Evolutionary conservation across 164 flowering plant species (phyloP).

Genomic region (Vitis labrusca): DNA sequence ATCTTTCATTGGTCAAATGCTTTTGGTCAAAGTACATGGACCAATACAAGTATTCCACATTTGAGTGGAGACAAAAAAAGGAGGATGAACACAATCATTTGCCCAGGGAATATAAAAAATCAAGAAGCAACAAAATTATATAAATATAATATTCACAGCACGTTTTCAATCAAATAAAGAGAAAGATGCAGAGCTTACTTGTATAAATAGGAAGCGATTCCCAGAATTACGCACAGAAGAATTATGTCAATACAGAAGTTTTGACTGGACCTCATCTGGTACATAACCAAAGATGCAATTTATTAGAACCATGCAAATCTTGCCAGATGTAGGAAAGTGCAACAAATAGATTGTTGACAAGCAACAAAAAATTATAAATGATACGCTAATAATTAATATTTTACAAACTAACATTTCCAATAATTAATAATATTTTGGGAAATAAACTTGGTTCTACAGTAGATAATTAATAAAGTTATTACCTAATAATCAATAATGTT

Average conservation of each 20-base stretch:
- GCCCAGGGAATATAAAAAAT: not conserved
- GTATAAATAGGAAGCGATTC: constrained; percentile 46
- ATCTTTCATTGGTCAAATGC: not conserved
- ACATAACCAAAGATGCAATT: not conserved
- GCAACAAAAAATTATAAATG: too few species aligned
- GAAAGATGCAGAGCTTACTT: constrained; percentile 27
- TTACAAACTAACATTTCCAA: too few species aligned
- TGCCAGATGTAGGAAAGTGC: not conserved
- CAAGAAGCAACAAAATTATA: not conserved
- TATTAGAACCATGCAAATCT: not conserved
- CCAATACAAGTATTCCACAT: not conserved
- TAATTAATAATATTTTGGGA: too few species aligned
- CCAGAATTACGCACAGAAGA: constrained; percentile 40
- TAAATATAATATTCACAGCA: not conserved
- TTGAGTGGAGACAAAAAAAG: not conserved
- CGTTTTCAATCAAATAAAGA: not conserved
- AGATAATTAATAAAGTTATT: too few species aligned
- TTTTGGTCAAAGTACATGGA: not conserved
- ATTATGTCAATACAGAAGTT: constrained; percentile 54
- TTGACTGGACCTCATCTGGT: constrained; percentile 43
- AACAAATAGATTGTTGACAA: too few species aligned
- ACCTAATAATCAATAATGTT: too few species aligned
- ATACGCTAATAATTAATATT: too few species aligned
- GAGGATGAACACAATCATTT: not conserved
- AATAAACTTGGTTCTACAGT: too few species aligned